phyloP scores from a whole-genome alignment of 1,284 basidiomycete species.

The Caloboletus firmus region DNA sequence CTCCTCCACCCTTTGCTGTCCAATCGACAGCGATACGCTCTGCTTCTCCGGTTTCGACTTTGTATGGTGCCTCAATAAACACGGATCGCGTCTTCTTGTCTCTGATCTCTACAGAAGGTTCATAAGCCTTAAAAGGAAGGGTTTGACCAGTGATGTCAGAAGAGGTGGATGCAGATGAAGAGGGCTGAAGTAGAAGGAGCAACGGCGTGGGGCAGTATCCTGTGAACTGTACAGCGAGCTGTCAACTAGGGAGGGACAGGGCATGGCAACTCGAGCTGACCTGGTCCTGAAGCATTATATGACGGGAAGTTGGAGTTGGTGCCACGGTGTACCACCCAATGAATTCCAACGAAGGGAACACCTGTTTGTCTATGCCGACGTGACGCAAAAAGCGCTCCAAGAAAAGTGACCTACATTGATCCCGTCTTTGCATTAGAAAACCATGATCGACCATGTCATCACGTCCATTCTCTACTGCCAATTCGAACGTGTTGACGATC shows the following conservation, averaged over 20 bases:
- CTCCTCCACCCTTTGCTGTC: constrained; percentile 86
- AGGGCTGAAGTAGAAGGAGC: constrained; percentile 70
- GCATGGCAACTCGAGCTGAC: constrained; percentile 40
- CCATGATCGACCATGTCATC: constrained; percentile 69
- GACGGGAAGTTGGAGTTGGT: constrained; percentile 62
- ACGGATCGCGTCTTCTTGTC: constrained; percentile 75
- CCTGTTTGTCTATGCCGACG: constrained; percentile 79
- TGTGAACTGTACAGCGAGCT: constrained; percentile 52
- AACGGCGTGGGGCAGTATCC: constrained; percentile 73
- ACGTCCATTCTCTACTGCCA: constrained; percentile 59
- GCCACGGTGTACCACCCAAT: constrained; percentile 97
- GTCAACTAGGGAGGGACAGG: not conserved
- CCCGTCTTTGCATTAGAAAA: constrained; percentile 80
- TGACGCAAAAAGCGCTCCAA: constrained; percentile 10
- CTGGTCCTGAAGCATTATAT: constrained; percentile 86
- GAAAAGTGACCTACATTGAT: constrained; percentile 72
- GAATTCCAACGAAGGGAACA: constrained; percentile 94
- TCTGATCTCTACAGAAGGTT: constrained; percentile 81
- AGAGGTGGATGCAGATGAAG: constrained; percentile 46
- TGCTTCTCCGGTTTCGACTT: constrained; percentile 96
- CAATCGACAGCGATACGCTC: constrained; percentile 98
- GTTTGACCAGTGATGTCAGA: constrained; percentile 63
- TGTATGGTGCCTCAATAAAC: constrained; percentile 80
- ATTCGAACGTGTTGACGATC: constrained; percentile 95
- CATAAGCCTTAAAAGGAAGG: constrained; percentile 87